Base-by-base conservation (phyloP, 1,284 basidiomycete genomes). In the Violaceomyces palustris region DNA sequence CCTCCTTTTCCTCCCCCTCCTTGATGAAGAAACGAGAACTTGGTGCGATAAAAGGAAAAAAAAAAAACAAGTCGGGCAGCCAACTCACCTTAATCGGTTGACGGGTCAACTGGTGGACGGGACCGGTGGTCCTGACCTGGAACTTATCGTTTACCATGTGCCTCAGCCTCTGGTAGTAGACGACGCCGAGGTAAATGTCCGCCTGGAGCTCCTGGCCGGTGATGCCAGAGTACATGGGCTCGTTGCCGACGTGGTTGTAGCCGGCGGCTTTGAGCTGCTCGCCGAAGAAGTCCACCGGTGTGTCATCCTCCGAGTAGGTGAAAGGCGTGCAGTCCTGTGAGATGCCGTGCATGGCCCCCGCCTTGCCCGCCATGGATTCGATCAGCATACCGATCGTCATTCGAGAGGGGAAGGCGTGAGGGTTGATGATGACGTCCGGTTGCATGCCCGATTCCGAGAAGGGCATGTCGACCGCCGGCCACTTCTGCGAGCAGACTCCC, bases 381-480 rank as follows among this genome's bases (percentile, higher is more conserved):
- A 99, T 91, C 72, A 98, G 84, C 94, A 99, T 99, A 48, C 94
- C 94, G 67, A 99, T 99, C 6, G 94, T 99, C 94, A 99, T 99
- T 64, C 94, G 89, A 78, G 86, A 89, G 1, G 94, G 94, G 80
- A 99, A 98, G 17, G 94, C 94, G 75, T 99, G 94, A 25, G 94
- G 94, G 76, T 99, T 99, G 79, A 99, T 98, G 74, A 99, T 98
- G 42, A 98, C 84, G 75, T 99, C 94, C 1, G 94, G 94, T 75
- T 97, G 93, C 82, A 99, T 92, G 11, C 94, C 94, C 57, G 88
- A 93, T 77, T 99, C 94, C 58, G 84, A 85, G 79, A 98, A 98
- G 7, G 94, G 94, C 94, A 99, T 97, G 74, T 99, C 94, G 61
- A 96, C 79, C 25, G 86, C 83, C 3, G 94, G 93, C 89, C 92